Percentiles rank a stretch among this genome's conserved stretches.
Conservation (phyloP, 225 moss, liverwort and hornwort species). For the Pleurozium schreberi region DNA sequence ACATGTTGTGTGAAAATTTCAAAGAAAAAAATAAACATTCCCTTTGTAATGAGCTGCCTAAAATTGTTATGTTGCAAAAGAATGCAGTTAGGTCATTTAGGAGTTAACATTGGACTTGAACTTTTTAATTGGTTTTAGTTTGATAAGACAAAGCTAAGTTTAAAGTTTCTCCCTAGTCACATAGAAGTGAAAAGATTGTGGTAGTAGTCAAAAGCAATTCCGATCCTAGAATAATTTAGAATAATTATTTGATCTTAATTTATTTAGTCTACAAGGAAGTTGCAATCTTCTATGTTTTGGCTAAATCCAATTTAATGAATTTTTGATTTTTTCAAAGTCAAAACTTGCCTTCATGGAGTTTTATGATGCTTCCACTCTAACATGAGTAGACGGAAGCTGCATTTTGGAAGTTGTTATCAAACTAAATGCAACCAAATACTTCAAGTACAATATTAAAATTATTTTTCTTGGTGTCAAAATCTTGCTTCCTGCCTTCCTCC, state of each 20-base stretch:
- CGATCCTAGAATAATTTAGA: accelerated
- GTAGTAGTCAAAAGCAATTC: not conserved
- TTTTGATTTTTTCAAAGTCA: accelerated
- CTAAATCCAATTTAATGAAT: too few relatives aligned
- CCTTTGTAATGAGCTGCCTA: too few relatives aligned
- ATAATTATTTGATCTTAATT: too few relatives aligned
- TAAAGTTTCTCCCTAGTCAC: not conserved
- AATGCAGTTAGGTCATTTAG: too few relatives aligned
- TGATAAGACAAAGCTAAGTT: not conserved
- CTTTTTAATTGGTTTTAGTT: not conserved
- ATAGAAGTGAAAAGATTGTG: not conserved
- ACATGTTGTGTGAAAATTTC: too few relatives aligned
- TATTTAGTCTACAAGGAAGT: not conserved
- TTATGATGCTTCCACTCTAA: not conserved
- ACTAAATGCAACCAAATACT: not conserved
- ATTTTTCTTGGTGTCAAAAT: accelerated
- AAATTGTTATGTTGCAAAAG: too few relatives aligned
- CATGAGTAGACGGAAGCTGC: accelerated
- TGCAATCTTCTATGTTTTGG: accelerated
- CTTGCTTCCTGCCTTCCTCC: accelerated
- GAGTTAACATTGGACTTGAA: not conserved
- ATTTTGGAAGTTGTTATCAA: not conserved
- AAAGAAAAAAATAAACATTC: too few relatives aligned
- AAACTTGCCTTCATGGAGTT: not conserved
- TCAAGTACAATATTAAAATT: not conserved